These are phyloP conservation scores for Tilletia horrida DNA, from an alignment of 1,284 basidiomycete species.

Conservation along the genomic window DNA sequence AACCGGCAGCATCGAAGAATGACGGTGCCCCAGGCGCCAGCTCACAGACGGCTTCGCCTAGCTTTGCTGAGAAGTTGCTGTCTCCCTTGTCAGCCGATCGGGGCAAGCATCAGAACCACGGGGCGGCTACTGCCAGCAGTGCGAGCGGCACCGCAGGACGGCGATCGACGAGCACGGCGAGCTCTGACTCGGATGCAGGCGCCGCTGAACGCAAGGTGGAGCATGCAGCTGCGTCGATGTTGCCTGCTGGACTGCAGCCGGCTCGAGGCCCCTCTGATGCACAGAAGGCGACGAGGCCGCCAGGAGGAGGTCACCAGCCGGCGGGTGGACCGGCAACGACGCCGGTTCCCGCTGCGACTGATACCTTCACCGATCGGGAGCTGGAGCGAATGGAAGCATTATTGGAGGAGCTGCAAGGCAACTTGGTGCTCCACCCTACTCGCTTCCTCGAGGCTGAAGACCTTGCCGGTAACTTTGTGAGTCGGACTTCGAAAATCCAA, in stretches of 20 bases:
- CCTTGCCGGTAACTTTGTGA: constrained; percentile 36
- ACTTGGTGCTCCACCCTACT: constrained; percentile 43
- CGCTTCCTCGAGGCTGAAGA: constrained; percentile 52
- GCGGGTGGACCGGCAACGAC: not conserved
- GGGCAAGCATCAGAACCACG: not conserved
- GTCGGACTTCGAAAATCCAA: not conserved
- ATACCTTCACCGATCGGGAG: constrained; percentile 34
- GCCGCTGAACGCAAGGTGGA: constrained; percentile 6
- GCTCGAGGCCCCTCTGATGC: constrained; percentile 6
- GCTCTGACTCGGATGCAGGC: constrained; percentile 8
- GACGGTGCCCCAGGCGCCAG: not conserved
- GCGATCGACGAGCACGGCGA: not conserved
- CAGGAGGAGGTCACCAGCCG: not conserved
- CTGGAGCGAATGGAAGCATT: constrained; percentile 47
- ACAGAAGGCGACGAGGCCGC: constrained; percentile 9
- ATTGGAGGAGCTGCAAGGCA: constrained; percentile 41
- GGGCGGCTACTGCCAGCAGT: not conserved
- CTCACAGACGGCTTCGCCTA: constrained; percentile 8
- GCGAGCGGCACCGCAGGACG: not conserved
- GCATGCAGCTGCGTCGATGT: not conserved
- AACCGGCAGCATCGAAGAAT: not conserved
- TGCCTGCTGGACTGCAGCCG: not conserved
- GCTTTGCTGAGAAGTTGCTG: constrained; percentile 10
- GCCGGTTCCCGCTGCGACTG: not conserved
- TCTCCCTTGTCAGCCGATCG: not conserved